A percentile compares a stretch with the other conserved stretches of the same genome.
These are phyloP conservation scores for Calonectria leucothoes DNA, from an alignment of 2,329 filamentous ascomycete species.

Conservation along the genomic window DNA sequence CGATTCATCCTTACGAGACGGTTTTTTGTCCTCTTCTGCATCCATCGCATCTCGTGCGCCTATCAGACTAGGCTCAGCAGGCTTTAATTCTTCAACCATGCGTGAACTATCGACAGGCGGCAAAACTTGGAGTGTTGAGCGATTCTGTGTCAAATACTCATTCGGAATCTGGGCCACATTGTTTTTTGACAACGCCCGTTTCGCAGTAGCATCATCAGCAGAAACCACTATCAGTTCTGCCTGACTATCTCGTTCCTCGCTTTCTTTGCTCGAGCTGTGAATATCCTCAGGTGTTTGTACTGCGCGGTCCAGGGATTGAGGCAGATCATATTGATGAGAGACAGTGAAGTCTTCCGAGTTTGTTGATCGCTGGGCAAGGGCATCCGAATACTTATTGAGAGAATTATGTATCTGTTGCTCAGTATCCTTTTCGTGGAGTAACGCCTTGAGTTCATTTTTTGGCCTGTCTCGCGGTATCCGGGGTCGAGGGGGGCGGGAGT, in stretches of 20 bases:
- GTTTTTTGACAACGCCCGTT: too few relatives aligned
- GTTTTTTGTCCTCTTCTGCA: background rate
- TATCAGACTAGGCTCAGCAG: background rate
- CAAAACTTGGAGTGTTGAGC: background rate
- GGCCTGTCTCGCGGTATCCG: constrained; percentile 36
- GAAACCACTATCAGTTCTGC: background rate
- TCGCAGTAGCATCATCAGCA: background rate
- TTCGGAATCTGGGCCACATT: too few relatives aligned
- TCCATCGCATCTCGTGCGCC: background rate
- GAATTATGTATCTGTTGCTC: background rate
- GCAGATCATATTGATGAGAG: background rate
- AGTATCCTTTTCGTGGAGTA: background rate
- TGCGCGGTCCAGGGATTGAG: too few relatives aligned
- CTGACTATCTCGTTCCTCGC: too few relatives aligned
- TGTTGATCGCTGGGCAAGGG: background rate
- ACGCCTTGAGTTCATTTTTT: constrained; percentile 17
- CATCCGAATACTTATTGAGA: background rate
- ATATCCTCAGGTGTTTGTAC: background rate
- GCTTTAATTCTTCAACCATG: background rate
- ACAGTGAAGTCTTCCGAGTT: too few relatives aligned
- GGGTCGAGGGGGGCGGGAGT: constrained; percentile 24
- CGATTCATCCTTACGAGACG: background rate
- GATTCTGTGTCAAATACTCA: background rate
- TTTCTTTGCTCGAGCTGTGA: too few relatives aligned
- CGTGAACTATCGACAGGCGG: background rate